Base-by-base conservation (phyloP, 2,329 filamentous ascomycete species). In the Penicillium hesseltinei region DNA sequence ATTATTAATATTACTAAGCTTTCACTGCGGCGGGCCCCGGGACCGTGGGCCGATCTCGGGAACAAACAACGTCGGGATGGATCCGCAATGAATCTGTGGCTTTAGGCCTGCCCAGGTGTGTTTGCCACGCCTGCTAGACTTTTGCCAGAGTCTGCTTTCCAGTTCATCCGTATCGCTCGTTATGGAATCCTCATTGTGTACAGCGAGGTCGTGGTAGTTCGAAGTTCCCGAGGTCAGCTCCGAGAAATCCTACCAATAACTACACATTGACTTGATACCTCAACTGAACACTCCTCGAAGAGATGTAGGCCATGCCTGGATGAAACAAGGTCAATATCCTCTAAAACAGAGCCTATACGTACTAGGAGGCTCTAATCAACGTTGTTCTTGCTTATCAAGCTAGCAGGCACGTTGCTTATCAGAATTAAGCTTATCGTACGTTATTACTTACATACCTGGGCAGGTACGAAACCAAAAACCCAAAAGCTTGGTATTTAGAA, bases 361-460 rank as follows among this genome's bases (percentile, higher is more conserved):
- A 11, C 33, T 5, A 19, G 1, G 15, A 15, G 27, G 7, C 13
- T 6, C 19, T 5, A 33, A 10, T 33, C 17, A 4, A 35, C n/a
- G n/a, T 39, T 39, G 23, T 10, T 35, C 8, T 25, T 35, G 45
- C 9, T n/a, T 11, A 47, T 25, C 29, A 23, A 33, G 15, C 17
- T 13, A 3, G 21, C 11, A 36, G 10, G 6, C 25, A 40, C 13
- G 15, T 27, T 35, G 33, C 47, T 51, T 51, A 39, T 56, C 33
- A 17, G 9, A 19, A 46, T 40, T 56, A 56, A 56, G 54, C n/a
- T 56, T 55, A 50, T 50, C 23, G 38, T 11, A 27, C n/a, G 17
- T 4, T 29, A 17, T 23, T 31, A 29, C 25, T 27, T 27, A 23
- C 23, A 5, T 23, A 4, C 4, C 23, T 23, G 0, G 3, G 23